These are phyloP conservation scores for Tricharina praecox DNA, from an alignment of 495 filamentous ascomycete genomes.

Conservation along the genomic window DNA sequence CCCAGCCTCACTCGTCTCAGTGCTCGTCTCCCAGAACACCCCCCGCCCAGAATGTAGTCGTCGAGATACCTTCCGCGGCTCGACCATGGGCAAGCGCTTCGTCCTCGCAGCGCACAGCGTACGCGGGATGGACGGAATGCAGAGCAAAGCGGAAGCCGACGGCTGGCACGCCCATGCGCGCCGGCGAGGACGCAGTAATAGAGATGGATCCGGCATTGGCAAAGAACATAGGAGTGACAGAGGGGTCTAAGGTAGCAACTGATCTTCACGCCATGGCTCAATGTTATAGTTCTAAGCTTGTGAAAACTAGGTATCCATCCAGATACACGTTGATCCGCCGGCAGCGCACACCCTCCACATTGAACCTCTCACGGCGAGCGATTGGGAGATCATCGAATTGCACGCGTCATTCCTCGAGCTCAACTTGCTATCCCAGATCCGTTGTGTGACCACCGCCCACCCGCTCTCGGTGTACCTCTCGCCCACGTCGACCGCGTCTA, in stretches of 20 bases:
- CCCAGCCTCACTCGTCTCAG: conserved; percentile 68
- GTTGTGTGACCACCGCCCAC: conserved; percentile 55
- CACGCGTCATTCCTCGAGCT: conserved; percentile 89
- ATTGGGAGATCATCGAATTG: conserved; percentile 98
- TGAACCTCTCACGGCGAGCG: conserved; percentile 80
- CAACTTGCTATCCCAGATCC: conserved; percentile 82
- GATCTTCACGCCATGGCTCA: background rate
- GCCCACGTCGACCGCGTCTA: conserved; percentile 86
- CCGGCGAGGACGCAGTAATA: conserved; percentile 35
- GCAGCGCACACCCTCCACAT: conserved; percentile 85
- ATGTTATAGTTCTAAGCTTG: background rate
- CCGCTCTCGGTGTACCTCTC: conserved; percentile 85
- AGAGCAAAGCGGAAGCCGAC: conserved; percentile 57
- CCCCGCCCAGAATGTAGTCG: conserved; percentile 88
- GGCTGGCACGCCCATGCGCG: conserved; percentile 11
- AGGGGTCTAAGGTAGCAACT: conserved; percentile 61
- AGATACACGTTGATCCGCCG: conserved; percentile 75
- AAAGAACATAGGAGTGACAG: conserved; percentile 57
- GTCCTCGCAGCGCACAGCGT: conserved; percentile 36
- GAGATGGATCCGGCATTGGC: conserved; percentile 86
- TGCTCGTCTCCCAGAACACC: conserved; percentile 79
- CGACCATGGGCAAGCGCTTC: conserved; percentile 45
- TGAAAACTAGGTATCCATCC: conserved; percentile 36
- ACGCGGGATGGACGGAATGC: conserved; percentile 84
- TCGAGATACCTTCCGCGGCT: conserved; percentile 57